Base-by-base conservation (phyloP, 352 stramenopile genomes). In the Globisporangium spiculum region DNA sequence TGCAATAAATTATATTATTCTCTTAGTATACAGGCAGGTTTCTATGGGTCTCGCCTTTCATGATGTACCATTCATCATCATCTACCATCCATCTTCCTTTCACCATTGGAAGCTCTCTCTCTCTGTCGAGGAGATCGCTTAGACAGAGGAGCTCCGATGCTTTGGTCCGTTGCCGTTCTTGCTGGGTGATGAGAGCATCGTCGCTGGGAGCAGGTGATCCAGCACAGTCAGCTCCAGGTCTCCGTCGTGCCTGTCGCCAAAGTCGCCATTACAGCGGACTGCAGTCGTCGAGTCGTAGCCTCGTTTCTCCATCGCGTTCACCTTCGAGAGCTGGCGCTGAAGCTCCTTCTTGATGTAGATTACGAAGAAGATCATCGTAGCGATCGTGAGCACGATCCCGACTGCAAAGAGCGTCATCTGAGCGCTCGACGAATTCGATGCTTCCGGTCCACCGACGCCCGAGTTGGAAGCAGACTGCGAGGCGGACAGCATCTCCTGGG, bases 271-370 rank as follows among this genome's bases (percentile, higher is more conserved):
- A 5, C 75, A 65, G 14, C 7, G 1, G 18, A 7, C 44, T 18
- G 36, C 64, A 59, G 38, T 63, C 18, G n/a, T 58, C 26, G 54
- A 22, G 36, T 27, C 14, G 63, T 16, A 26, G 16, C 46, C 55
- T 27, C 63, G 63, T 16, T 70, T 69, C 9, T 70, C 38, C 34
- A 14, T 74, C 74, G 65, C 56, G 57, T 48, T 65, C 24, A 78
- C 72, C 59, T 83, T 79, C 26, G 52, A 67, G 34, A 86, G 58
- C 59, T 84, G 76, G 12, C 60, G 74, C 32, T 75, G 68, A 10
- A 86, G 67, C 71, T 86, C 66, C 38, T 79, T 73, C 54, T 75
- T 79, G 3, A 77, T 86, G 64, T 86, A 84, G 44, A 84, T 62
- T 58, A 86, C 77, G 20, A 86, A 73, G 67, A 75, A 86, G 38